Conservation (phyloP, 225 moss, liverwort and hornwort species). For the Marchantia polymorpha region DNA sequence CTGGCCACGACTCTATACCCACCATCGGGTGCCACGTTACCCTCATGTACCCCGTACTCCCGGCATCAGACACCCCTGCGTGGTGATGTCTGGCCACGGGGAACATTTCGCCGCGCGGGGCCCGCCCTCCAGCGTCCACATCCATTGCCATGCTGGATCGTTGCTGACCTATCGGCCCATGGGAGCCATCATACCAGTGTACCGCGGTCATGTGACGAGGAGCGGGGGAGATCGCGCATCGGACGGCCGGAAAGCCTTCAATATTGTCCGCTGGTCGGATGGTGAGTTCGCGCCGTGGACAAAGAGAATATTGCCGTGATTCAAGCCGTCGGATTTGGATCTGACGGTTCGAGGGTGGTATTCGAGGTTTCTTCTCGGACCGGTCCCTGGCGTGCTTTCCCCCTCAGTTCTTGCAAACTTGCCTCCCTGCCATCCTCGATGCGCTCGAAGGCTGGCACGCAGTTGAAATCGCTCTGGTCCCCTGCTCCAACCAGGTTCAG, state of each 20-base stretch:
- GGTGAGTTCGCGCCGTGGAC: neutral
- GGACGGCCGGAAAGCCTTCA: neutral
- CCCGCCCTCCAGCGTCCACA: neutral
- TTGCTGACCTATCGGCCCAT: conserved; percentile 1
- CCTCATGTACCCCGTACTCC: conserved; percentile 13
- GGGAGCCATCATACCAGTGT: neutral
- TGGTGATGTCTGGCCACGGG: conserved; percentile 16
- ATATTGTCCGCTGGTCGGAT: conserved; percentile 2
- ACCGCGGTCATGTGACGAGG: too few species aligned
- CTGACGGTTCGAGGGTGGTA: neutral
- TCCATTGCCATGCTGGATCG: neutral
- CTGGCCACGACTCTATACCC: conserved; percentile 5
- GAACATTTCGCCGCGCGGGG: neutral
- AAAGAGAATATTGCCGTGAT: neutral
- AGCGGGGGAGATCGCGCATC: neutral
- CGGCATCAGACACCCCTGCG: conserved; percentile 12
- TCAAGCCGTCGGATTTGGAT: neutral
- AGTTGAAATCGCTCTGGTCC: neutral
- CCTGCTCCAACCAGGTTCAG: neutral
- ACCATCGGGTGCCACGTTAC: conserved; percentile 19
- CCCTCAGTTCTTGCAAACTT: neutral
- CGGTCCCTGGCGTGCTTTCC: neutral
- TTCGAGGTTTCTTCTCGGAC: neutral
- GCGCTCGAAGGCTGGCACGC: neutral
- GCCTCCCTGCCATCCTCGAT: conserved; percentile 3